Percentiles rank a stretch among this genome's conserved stretches.
These are phyloP conservation scores for Plantago elongata DNA, from an alignment of 257 asterid genomes.

Conservation along the genomic window DNA sequence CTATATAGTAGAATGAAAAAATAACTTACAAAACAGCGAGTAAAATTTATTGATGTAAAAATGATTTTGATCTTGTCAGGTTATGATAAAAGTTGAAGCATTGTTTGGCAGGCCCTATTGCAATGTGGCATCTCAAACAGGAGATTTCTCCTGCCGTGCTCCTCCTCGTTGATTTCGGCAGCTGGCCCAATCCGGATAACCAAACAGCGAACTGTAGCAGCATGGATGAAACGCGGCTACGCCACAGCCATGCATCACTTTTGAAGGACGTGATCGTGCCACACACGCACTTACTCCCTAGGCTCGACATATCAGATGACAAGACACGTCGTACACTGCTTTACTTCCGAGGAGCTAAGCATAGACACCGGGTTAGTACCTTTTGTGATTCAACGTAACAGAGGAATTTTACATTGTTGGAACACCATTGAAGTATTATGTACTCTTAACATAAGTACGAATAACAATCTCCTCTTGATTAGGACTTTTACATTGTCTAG, in stretches of 20 bases:
- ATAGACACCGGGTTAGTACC: slow-evolving; percentile 84
- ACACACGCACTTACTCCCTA: slow-evolving; percentile 84
- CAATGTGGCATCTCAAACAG: slow-evolving; percentile 87
- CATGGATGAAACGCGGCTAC: slow-evolving; percentile 51
- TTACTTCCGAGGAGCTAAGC: slow-evolving; percentile 96
- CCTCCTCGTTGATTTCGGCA: slow-evolving; percentile 93
- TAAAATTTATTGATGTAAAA: slow-evolving; percentile 23
- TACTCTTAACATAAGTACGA: no score
- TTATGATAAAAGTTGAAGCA: slow-evolving; percentile 86
- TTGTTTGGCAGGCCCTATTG: slow-evolving; percentile 99
- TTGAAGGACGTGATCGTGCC: slow-evolving; percentile 91
- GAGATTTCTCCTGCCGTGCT: slow-evolving; percentile 88
- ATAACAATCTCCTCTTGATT: no score
- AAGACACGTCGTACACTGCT: slow-evolving; percentile 55
- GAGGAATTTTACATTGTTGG: neutral
- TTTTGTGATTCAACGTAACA: neutral
- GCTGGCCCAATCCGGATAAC: slow-evolving; percentile 77
- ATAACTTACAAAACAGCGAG: neutral
- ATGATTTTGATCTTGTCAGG: slow-evolving; percentile 78
- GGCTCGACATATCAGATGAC: slow-evolving; percentile 50
- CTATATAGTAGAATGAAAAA: neutral
- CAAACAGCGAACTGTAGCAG: slow-evolving; percentile 40
- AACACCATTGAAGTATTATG: no score
- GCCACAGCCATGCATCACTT: slow-evolving; percentile 80
- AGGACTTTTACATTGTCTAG: no score